Conservation (phyloP, 2,329 filamentous ascomycete species). For the Talaromyces sp. region DNA sequence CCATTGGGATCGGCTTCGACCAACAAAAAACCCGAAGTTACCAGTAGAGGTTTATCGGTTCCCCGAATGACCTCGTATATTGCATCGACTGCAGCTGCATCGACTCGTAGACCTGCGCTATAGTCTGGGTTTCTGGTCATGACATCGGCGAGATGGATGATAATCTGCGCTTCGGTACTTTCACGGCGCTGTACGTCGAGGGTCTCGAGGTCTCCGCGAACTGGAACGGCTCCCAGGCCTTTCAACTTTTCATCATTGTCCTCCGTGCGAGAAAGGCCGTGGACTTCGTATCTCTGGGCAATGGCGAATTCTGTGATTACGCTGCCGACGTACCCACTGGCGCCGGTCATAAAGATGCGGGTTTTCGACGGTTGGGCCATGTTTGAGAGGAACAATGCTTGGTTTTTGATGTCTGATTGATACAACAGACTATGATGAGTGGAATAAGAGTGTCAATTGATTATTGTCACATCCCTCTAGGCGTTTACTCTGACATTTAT, state of each 20-base stretch:
- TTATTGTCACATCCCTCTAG: neutral
- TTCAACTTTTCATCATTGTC: slow-evolving; percentile 37
- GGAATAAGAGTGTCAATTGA: neutral
- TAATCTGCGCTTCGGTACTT: slow-evolving; percentile 42
- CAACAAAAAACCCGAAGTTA: neutral
- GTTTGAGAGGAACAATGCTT: neutral
- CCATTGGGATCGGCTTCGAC: neutral
- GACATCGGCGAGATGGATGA: slow-evolving; percentile 46
- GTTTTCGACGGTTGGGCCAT: slow-evolving; percentile 2
- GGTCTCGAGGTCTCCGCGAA: slow-evolving; percentile 21
- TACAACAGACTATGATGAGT: neutral
- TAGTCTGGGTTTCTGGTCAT: slow-evolving; percentile 20
- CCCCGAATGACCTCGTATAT: slow-evolving; percentile 28
- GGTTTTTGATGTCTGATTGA: neutral
- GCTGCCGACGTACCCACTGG: slow-evolving; percentile 42
- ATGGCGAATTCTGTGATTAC: slow-evolving; percentile 39
- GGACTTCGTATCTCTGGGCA: slow-evolving; percentile 41
- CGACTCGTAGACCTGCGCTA: slow-evolving; percentile 27
- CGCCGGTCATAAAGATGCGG: slow-evolving; percentile 45
- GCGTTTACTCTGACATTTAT: neutral
- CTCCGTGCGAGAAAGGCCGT: slow-evolving; percentile 44
- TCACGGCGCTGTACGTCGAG: slow-evolving; percentile 42
- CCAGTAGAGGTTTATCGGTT: slow-evolving; percentile 17
- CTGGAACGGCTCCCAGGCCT: slow-evolving; percentile 13
- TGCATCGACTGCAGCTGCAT: slow-evolving; percentile 41